These are phyloP conservation scores for Magnusiomyces fungicola DNA, from an alignment of 1,139 yeast genomes.

Conservation along the genomic window DNA sequence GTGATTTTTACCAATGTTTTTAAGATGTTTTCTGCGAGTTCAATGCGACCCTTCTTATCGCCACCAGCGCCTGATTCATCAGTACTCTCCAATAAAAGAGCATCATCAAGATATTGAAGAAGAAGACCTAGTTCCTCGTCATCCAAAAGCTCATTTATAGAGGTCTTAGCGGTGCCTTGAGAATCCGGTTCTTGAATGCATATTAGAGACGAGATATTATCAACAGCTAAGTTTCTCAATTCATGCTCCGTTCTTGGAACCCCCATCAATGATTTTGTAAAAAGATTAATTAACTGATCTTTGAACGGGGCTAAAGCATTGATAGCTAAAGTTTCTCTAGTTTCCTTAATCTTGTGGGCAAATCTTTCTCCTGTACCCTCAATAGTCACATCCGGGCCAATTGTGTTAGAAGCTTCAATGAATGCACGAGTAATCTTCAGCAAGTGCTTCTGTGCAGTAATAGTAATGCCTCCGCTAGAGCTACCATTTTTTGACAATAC, in stretches of 20 bases:
- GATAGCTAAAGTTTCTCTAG: conserved; percentile 7
- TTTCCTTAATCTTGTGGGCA: conserved; percentile 13
- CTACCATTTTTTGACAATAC: conserved; percentile 30
- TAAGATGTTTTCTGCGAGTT: conserved; percentile 36
- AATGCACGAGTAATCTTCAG: conserved; percentile 47
- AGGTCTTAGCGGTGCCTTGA: background rate
- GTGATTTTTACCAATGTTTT: conserved; percentile 49
- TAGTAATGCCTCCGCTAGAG: conserved; percentile 29
- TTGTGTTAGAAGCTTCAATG: conserved; percentile 32
- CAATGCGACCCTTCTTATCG: conserved; percentile 25
- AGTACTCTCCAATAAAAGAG: conserved; percentile 35
- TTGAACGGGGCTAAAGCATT: conserved; percentile 43
- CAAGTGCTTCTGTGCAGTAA: conserved; percentile 52
- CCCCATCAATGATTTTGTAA: conserved; percentile 60
- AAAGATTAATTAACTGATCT: conserved; percentile 57
- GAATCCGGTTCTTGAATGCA: conserved; percentile 31
- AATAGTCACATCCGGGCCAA: background rate
- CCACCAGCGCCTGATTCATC: conserved; percentile 27
- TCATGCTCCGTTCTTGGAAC: conserved; percentile 62
- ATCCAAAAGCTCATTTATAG: conserved; percentile 37
- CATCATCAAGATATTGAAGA: conserved; percentile 60
- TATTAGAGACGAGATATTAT: conserved; percentile 52
- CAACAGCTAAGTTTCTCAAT: conserved; percentile 57
- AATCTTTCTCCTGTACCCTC: conserved; percentile 6
- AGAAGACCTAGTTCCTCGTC: conserved; percentile 53